Percentiles rank a stretch among this genome's conserved stretches.
phyloP scores from a whole-genome alignment of 2,329 filamentous ascomycete genomes.

The Neurospora sp. region DNA sequence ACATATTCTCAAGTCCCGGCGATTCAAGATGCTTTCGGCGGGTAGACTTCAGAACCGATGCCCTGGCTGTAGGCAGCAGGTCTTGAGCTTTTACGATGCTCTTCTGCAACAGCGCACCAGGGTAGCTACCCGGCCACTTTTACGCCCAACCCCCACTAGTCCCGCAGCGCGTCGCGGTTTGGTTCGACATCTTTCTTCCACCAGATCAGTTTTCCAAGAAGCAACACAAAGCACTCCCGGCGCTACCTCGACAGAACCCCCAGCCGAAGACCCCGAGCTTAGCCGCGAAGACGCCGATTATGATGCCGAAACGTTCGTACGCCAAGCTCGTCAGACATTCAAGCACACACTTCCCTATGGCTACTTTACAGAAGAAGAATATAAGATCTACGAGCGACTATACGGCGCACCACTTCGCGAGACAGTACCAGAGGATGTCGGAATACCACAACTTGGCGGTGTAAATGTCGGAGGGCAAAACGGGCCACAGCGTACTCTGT shows the following conservation, averaged over 20 bases:
- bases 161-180: slow-evolving; percentile 6
- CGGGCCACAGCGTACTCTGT: slow-evolving; percentile 23
- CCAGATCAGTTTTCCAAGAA: slow-evolving; percentile 8
- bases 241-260: background rate
- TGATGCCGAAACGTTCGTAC: slow-evolving; percentile 50
- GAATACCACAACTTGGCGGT: slow-evolving; percentile 28
- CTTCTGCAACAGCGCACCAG: slow-evolving; percentile 20
- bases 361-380: slow-evolving; percentile 60
- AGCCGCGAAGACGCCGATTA: slow-evolving; percentile 21
- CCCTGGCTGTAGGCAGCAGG: slow-evolving; percentile 27
- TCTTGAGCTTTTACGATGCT: slow-evolving; percentile 27
- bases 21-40: slow-evolving; percentile 27
- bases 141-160: slow-evolving; percentile 3
- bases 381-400: slow-evolving; percentile 64
- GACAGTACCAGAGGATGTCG: slow-evolving; percentile 50
- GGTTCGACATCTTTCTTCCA: slow-evolving; percentile 15
- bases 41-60: slow-evolving; percentile 27
- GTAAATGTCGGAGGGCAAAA: background rate
- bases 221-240: background rate
- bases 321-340: slow-evolving; percentile 63
- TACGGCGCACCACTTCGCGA: slow-evolving; percentile 66
- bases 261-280: background rate
- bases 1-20: slow-evolving; percentile 1
- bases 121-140: slow-evolving; percentile 9
- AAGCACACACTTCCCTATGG: slow-evolving; percentile 66